Evolutionary conservation across 306 rosid genomes (phyloP).

Genomic region (Citrullus mucosospermus): DNA sequence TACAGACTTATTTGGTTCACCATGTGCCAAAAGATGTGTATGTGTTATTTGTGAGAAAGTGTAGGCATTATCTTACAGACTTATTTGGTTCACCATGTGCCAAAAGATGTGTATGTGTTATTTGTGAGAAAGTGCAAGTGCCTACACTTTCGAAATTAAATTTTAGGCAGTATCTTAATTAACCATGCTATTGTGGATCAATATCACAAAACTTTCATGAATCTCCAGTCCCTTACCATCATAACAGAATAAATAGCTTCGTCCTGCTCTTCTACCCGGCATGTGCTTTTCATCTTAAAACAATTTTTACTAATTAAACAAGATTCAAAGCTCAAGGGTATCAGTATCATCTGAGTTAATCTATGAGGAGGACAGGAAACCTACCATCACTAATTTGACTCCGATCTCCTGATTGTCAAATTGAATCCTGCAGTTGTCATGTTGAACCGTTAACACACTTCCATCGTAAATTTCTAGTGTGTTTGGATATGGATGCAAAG

Average conservation of each 20-base stretch:
- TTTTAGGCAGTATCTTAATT: background rate
- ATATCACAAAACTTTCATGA: background rate
- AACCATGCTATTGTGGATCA: background rate
- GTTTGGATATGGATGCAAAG: conserved; percentile 80
- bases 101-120: background rate
- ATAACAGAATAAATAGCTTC: background rate
- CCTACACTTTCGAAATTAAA: background rate
- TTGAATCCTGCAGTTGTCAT: conserved; percentile 78
- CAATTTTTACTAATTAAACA: background rate
- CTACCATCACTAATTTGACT: conserved; percentile 80
- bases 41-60: background rate
- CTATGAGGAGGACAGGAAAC: conserved; percentile 8
- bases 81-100: background rate
- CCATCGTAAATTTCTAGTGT: conserved; percentile 89
- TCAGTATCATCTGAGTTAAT: background rate
- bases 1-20: background rate
- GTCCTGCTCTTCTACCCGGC: background rate
- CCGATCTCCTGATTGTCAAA: conserved; percentile 82
- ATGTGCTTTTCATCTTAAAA: background rate
- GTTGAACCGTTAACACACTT: conserved; percentile 79
- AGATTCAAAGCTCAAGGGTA: background rate
- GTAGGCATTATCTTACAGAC: background rate
- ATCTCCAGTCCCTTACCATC: background rate
- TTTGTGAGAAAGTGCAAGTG: background rate
- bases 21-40: background rate